Percentiles rank a stretch among this genome's conserved stretches.
These are phyloP conservation scores for Mallotus nudiflorus DNA, from an alignment of 345 rosid species.

Conservation along the genomic window DNA sequence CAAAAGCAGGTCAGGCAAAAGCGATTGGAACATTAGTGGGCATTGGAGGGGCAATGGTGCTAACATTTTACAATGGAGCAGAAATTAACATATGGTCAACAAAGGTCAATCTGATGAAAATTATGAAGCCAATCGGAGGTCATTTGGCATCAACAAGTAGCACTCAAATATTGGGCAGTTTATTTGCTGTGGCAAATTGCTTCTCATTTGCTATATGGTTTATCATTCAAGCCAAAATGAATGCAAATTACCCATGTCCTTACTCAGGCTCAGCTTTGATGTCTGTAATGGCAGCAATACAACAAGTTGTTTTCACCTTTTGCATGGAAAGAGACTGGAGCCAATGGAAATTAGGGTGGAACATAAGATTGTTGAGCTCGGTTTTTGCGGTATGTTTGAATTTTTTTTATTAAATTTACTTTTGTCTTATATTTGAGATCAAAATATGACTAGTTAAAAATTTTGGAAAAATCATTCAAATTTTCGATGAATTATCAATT, in stretches of 20 bases:
- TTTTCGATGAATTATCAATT: too few species aligned
- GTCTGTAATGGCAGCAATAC: slow-evolving; percentile 17
- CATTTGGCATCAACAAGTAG: background rate
- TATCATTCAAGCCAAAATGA: slow-evolving; percentile 25
- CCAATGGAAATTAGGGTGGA: slow-evolving; percentile 40
- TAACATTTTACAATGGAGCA: slow-evolving; percentile 55
- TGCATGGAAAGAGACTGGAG: slow-evolving; percentile 25
- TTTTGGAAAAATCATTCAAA: too few species aligned
- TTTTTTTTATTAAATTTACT: too few species aligned
- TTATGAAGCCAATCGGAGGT: background rate
- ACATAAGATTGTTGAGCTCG: slow-evolving; percentile 26
- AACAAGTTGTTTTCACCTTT: slow-evolving; percentile 15
- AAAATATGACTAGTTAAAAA: too few species aligned
- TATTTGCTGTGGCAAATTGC: background rate
- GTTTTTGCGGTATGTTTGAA: slow-evolving; percentile 23
- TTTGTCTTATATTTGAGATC: too few species aligned
- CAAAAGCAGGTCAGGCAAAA: slow-evolving; percentile 48
- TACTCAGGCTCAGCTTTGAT: slow-evolving; percentile 27
- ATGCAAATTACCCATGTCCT: slow-evolving; percentile 17
- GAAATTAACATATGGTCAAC: slow-evolving; percentile 39
- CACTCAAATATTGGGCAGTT: background rate
- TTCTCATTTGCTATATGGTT: slow-evolving; percentile 6
- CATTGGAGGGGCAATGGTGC: slow-evolving; percentile 58
- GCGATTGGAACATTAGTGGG: slow-evolving; percentile 47
- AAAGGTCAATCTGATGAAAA: slow-evolving; percentile 14